These are phyloP conservation scores for Candida suzukii DNA, from an alignment of 805 yeast species.

Conservation along the genomic window DNA sequence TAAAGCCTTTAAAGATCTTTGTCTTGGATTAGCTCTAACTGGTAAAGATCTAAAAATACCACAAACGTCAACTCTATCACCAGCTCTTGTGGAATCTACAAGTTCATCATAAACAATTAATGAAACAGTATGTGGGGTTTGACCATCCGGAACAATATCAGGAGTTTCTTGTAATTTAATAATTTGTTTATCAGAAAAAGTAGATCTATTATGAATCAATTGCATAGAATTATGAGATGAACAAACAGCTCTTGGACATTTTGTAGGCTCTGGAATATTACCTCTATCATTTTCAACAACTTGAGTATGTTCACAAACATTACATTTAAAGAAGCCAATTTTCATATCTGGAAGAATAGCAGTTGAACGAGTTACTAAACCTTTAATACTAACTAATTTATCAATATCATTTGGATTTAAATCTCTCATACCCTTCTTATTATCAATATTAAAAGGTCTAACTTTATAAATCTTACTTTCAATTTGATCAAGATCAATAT, in stretches of 20 bases:
- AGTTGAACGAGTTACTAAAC: constrained; percentile 81
- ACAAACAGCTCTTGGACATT: constrained; percentile 88
- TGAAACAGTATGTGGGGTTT: constrained; percentile 94
- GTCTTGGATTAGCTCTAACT: constrained; percentile 78
- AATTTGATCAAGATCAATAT: constrained; percentile 56
- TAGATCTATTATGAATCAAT: constrained; percentile 83
- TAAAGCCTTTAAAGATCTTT: constrained; percentile 73
- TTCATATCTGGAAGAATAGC: constrained; percentile 97
- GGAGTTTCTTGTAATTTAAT: constrained; percentile 83
- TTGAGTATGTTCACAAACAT: constrained; percentile 87
- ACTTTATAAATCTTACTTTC: constrained; percentile 81
- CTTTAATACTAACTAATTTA: constrained; percentile 84
- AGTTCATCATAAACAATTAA: constrained; percentile 92
- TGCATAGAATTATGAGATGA: constrained; percentile 81
- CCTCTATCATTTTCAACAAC: constrained; percentile 94
- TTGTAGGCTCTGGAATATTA: constrained; percentile 84
- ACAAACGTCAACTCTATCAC: constrained; percentile 92
- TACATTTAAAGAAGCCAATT: constrained; percentile 91
- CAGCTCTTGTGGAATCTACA: constrained; percentile 92
- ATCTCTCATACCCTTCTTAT: constrained; percentile 79
- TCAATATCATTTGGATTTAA: constrained; percentile 92
- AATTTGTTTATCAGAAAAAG: constrained; percentile 93
- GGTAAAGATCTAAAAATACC: constrained; percentile 94
- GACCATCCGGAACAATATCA: constrained; percentile 95
- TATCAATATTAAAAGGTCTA: constrained; percentile 79